A percentile compares a stretch with the other conserved stretches of the same genome.
Evolutionary conservation across 2,329 filamentous ascomycete genomes (phyloP).

Genomic region (Graphilbum sp.): DNA sequence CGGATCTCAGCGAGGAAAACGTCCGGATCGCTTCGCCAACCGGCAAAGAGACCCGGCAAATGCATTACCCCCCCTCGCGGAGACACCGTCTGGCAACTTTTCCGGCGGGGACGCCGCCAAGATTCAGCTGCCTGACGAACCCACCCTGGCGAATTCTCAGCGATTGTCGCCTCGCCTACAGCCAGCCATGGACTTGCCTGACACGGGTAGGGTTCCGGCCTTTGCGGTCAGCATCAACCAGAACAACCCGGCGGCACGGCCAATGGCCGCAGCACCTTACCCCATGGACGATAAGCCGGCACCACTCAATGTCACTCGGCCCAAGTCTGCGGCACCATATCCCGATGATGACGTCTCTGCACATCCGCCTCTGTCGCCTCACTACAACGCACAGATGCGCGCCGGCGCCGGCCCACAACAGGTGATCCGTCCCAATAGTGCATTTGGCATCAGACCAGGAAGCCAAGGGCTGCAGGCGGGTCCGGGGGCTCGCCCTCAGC

Average conservation of each 20-base stretch:
- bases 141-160: too few species aligned
- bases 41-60: conserved; percentile 16
- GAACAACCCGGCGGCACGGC: conserved; percentile 19
- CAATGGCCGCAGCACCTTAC: conserved; percentile 49
- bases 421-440: conserved; percentile 31
- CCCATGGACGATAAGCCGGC: conserved; percentile 49
- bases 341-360: conserved; percentile 31
- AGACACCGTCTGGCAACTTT: conserved; percentile 18
- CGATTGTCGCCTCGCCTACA: conserved; percentile 22
- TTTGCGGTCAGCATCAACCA: conserved; percentile 34
- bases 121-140: too few species aligned
- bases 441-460: conserved; percentile 37
- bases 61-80: conserved; percentile 31
- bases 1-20: conserved; percentile 47
- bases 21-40: conserved; percentile 40
- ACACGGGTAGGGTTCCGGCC: conserved; percentile 18
- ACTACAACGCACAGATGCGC: conserved; percentile 30
- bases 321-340: conserved; percentile 33
- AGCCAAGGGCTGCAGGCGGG: conserved; percentile 9
- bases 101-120: conserved; percentile 11
- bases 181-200: conserved; percentile 20
- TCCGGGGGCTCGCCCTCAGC: conserved; percentile 13
- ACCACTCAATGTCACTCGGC: conserved; percentile 25
- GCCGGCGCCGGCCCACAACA: conserved; percentile 29
- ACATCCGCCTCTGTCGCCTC: conserved; percentile 18